Evolutionary conservation across 441 rosid species (phyloP).

Genomic region (Capsella rubella): DNA sequence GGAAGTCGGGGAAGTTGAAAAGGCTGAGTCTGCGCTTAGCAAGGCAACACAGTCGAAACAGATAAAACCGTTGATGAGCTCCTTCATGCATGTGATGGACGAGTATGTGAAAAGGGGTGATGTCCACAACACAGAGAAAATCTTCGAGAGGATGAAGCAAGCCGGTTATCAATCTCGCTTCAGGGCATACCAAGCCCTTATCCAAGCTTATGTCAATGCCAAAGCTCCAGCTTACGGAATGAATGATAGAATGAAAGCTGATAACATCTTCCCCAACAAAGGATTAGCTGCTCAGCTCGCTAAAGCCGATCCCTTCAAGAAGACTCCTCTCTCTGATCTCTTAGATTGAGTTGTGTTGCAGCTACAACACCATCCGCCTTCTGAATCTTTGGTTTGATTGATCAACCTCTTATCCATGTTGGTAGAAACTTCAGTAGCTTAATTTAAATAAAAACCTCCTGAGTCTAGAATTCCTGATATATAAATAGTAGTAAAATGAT

Average conservation of each 20-base stretch:
- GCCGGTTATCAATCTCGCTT: conserved; percentile 66
- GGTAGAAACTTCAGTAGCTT: conserved; percentile 28
- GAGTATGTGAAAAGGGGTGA: conserved; percentile 77
- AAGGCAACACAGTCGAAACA: conserved; percentile 57
- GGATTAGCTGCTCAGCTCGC: conserved; percentile 51
- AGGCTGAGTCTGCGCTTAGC: conserved; percentile 70
- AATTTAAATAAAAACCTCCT: neutral
- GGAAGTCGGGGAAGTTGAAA: conserved; percentile 80
- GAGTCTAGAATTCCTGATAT: neutral
- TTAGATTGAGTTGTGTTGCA: conserved; percentile 54
- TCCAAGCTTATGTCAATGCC: conserved; percentile 68
- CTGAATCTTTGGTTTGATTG: conserved; percentile 25
- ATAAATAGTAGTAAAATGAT: neutral
- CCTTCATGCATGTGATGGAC: conserved; percentile 71
- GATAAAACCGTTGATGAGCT: conserved; percentile 65
- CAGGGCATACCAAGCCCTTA: conserved; percentile 60
- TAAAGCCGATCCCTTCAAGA: conserved; percentile 75
- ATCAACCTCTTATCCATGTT: conserved; percentile 19
- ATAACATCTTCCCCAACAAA: conserved; percentile 72
- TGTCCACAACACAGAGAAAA: conserved; percentile 77
- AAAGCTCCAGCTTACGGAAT: conserved; percentile 86
- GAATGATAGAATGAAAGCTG: conserved; percentile 84
- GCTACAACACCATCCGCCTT: conserved; percentile 13
- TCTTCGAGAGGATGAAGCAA: conserved; percentile 73
- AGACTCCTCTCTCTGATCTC: conserved; percentile 69